phyloP scores from a whole-genome alignment of 1,284 basidiomycete genomes.

The Abortiporus biennis region DNA sequence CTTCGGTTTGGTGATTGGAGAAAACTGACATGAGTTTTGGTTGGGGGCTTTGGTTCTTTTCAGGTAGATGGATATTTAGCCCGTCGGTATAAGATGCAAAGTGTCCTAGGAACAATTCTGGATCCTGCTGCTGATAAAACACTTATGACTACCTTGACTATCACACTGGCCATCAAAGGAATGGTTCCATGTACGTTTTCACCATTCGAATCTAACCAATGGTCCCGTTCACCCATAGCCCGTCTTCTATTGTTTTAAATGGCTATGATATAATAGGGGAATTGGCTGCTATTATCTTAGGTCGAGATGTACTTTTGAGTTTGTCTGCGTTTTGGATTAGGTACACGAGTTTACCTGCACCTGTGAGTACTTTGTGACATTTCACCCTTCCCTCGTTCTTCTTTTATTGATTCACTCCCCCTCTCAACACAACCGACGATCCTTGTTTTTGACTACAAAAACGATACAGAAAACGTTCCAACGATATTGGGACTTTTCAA shows the following conservation, averaged over 20 bases:
- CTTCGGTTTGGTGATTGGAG: neutral
- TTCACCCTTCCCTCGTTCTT: neutral
- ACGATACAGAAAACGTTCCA: conserved; percentile 77
- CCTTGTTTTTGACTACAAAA: neutral
- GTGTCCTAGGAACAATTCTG: conserved; percentile 90
- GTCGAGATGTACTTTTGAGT: conserved; percentile 83
- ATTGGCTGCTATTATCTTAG: conserved; percentile 82
- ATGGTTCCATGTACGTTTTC: conserved; percentile 71
- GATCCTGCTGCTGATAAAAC: conserved; percentile 98
- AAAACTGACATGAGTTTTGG: too few relatives aligned
- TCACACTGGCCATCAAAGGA: conserved; percentile 79
- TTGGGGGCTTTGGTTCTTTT: too few relatives aligned
- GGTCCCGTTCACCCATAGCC: neutral
- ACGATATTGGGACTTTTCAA: conserved; percentile 93
- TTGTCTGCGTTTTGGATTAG: conserved; percentile 93
- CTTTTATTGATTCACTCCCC: conserved; percentile 8
- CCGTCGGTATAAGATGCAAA: conserved; percentile 76
- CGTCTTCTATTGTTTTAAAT: neutral
- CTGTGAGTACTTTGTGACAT: conserved; percentile 33
- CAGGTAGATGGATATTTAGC: conserved; percentile 92
- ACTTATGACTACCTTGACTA: conserved; percentile 91
- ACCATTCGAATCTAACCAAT: neutral
- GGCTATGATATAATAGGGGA: conserved; percentile 54
- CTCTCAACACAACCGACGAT: too few relatives aligned
- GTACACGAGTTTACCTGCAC: conserved; percentile 82